Conservation (phyloP, 352 stramenopile species). For the Pythium brachiatum region DNA sequence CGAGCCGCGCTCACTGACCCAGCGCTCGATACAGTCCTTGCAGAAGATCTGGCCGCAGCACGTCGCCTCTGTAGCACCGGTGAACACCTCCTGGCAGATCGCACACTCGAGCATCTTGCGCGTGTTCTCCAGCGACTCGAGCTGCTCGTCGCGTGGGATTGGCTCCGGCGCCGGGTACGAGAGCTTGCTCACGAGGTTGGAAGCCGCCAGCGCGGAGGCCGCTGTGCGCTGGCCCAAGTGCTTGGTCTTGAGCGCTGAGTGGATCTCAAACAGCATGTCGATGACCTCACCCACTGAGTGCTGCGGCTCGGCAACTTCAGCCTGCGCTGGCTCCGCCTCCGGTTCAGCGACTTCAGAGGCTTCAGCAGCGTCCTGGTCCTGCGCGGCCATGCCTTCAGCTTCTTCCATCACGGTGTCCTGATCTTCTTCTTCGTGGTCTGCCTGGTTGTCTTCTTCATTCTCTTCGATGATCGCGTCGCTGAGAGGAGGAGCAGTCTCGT, state of each 20-base stretch:
- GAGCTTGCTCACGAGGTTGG: slow-evolving; percentile 72
- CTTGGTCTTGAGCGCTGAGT: slow-evolving; percentile 74
- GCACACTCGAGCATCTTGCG: slow-evolving; percentile 86
- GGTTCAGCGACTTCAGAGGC: slow-evolving; percentile 12
- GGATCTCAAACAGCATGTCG: slow-evolving; percentile 85
- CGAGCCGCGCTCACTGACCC: slow-evolving; percentile 75
- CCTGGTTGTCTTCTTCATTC: slow-evolving; percentile 30
- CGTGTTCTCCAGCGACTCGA: slow-evolving; percentile 77
- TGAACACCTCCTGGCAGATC: slow-evolving; percentile 85
- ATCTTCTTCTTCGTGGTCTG: slow-evolving; percentile 26
- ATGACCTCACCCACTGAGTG: slow-evolving; percentile 61
- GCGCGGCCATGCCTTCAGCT: slow-evolving; percentile 16
- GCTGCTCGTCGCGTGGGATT: slow-evolving; percentile 71
- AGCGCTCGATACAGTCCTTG: slow-evolving; percentile 81
- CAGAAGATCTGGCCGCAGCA: slow-evolving; percentile 87
- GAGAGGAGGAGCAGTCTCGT: slow-evolving; percentile 19
- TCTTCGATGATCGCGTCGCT: slow-evolving; percentile 34
- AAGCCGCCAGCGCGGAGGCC: slow-evolving; percentile 63
- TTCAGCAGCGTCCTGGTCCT: slow-evolving; percentile 8
- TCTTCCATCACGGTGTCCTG: slow-evolving; percentile 27
- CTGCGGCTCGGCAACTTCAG: neutral
- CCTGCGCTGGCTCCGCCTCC: slow-evolving; percentile 20
- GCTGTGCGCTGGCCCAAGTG: slow-evolving; percentile 78
- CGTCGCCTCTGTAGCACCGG: slow-evolving; percentile 63
- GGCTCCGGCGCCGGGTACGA: slow-evolving; percentile 50